Conservation (phyloP, 306 rosid species). For the Cercis canadensis region DNA sequence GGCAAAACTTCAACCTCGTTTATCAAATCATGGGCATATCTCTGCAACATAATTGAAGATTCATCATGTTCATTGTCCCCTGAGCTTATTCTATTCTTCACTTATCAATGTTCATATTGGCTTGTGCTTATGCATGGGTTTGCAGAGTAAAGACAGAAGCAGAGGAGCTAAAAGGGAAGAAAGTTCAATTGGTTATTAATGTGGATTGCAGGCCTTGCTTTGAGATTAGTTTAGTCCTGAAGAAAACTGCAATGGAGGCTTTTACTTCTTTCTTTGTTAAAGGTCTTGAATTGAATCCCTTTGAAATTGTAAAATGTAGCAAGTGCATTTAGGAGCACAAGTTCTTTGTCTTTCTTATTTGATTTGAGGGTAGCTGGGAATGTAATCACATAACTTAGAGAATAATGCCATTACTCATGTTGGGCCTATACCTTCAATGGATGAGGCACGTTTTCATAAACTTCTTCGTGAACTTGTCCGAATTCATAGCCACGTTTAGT, state of each 20-base stretch:
- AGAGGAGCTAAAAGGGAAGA: slow-evolving; percentile 10
- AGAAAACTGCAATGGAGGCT: not conserved
- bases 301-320: not conserved
- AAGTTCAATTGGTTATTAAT: not conserved
- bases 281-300: not conserved
- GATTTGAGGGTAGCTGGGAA: too few species aligned
- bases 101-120: slow-evolving; percentile 43
- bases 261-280: slow-evolving; percentile 3
- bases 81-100: slow-evolving; percentile 44
- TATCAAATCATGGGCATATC: too few species aligned
- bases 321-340: too few species aligned
- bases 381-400: too few species aligned
- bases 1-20: too few species aligned
- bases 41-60: not conserved
- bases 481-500: too few species aligned
- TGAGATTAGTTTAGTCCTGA: slow-evolving; percentile 26
- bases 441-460: too few species aligned
- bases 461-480: too few species aligned
- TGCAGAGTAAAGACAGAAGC: too few species aligned
- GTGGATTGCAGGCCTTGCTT: slow-evolving; percentile 47
- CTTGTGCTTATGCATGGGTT: slow-evolving; percentile 40
- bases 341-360: too few species aligned
- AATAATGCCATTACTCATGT: too few species aligned
- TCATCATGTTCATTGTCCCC: not conserved
- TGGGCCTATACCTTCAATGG: too few species aligned